Evolutionary conservation across 805 yeast genomes (phyloP).

Genomic region (Phaffomyces opuntiae): DNA sequence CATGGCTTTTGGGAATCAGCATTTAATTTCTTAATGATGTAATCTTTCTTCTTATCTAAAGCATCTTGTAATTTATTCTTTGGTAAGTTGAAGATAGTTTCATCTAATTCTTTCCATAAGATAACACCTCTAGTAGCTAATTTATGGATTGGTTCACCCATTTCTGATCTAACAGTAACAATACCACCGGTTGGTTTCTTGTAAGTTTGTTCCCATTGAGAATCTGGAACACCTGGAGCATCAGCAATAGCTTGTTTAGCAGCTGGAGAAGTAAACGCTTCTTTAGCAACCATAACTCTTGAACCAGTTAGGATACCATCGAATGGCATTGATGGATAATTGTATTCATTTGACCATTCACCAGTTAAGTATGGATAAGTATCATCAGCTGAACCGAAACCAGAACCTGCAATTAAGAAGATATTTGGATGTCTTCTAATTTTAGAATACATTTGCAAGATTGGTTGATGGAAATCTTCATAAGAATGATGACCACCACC

Average conservation of each 20-base stretch:
- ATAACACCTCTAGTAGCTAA: slow-evolving; percentile 96
- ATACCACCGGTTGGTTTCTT: slow-evolving; percentile 96
- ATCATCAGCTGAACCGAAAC: slow-evolving; percentile 95
- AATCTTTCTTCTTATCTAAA: slow-evolving; percentile 73
- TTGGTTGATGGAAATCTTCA: slow-evolving; percentile 98
- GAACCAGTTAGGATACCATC: slow-evolving; percentile 97
- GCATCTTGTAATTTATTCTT: slow-evolving; percentile 81
- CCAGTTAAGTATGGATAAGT: slow-evolving; percentile 98
- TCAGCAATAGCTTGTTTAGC: slow-evolving; percentile 90
- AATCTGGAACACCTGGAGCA: slow-evolving; percentile 80
- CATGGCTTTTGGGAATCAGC: slow-evolving; percentile 97
- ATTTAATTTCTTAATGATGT: slow-evolving; percentile 78
- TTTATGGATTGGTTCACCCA: slow-evolving; percentile 99
- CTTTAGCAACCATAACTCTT: slow-evolving; percentile 95
- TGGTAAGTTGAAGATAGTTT: slow-evolving; percentile 85
- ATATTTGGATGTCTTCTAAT: slow-evolving; percentile 89
- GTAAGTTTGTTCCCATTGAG: slow-evolving; percentile 90
- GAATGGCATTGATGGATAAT: slow-evolving; percentile 98
- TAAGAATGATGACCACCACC: slow-evolving; percentile 99
- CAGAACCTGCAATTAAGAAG: slow-evolving; percentile 92
- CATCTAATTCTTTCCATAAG: slow-evolving; percentile 97
- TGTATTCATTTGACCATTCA: slow-evolving; percentile 81
- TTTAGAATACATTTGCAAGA: slow-evolving; percentile 90
- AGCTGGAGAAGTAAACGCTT: slow-evolving; percentile 87
- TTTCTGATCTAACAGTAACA: slow-evolving; percentile 92